phyloP scores from a whole-genome alignment of 2,329 filamentous ascomycete species.

The Penicillium crustosum region DNA sequence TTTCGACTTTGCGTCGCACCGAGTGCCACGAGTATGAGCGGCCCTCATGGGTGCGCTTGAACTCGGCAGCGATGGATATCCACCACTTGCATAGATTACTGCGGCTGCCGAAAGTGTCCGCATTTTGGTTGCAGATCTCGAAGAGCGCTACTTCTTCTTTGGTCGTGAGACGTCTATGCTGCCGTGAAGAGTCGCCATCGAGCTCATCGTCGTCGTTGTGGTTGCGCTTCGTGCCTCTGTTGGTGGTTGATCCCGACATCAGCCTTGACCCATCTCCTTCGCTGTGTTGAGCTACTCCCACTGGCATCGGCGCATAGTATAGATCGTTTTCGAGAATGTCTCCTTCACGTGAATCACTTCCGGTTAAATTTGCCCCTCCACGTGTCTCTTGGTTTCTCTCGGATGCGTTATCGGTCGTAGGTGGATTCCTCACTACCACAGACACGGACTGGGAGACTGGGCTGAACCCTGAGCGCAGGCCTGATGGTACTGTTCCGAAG shows the following conservation, averaged over 20 bases:
- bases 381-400: constrained; percentile 20
- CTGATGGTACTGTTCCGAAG: background rate
- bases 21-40: constrained; percentile 47
- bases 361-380: constrained; percentile 13
- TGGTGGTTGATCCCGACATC: constrained; percentile 3
- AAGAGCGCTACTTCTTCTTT: constrained; percentile 43
- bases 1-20: constrained; percentile 44
- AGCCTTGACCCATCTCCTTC: constrained; percentile 4
- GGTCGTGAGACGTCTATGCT: constrained; percentile 41
- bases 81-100: constrained; percentile 47
- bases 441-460: constrained; percentile 11
- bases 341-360: constrained; percentile 10
- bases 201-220: constrained; percentile 15
- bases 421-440: constrained; percentile 16
- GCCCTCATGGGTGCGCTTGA: constrained; percentile 35
- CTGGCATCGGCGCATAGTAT: constrained; percentile 21
- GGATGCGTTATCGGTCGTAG: constrained; percentile 6
- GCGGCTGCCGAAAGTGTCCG: constrained; percentile 39
- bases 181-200: constrained; percentile 25
- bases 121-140: constrained; percentile 42
- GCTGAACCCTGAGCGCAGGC: constrained; percentile 2
- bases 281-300: constrained; percentile 2
- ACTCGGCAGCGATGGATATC: constrained; percentile 41
- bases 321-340: constrained; percentile 8
- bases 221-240: constrained; percentile 13